Evolutionary conservation across 176 grass and related monocot species (phyloP).

Genomic region (Raddia distichophylla): DNA sequence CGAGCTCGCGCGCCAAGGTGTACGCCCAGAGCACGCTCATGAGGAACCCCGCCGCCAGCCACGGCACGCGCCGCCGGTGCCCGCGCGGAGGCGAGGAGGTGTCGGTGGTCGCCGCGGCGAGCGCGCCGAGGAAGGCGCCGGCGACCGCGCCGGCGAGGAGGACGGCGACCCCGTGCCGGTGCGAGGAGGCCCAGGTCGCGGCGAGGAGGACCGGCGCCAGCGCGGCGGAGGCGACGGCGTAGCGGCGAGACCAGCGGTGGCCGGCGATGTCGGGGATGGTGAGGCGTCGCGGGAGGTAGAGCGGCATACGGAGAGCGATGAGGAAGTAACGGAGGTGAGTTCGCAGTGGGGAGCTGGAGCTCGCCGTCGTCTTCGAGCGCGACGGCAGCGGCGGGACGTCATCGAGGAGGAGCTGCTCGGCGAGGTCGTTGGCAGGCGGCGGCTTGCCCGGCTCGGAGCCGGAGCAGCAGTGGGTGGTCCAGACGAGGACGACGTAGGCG

Average conservation of each 20-base stretch:
- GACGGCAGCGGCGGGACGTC: slow-evolving; percentile 31
- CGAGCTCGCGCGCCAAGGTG: slow-evolving; percentile 76
- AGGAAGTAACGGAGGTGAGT: slow-evolving; percentile 32
- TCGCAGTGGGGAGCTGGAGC: neutral
- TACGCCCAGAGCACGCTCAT: slow-evolving; percentile 95
- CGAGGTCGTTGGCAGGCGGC: slow-evolving; percentile 19
- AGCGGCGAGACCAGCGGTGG: slow-evolving; percentile 54
- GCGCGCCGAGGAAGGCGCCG: slow-evolving; percentile 26
- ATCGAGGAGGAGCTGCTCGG: slow-evolving; percentile 54
- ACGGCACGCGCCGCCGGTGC: slow-evolving; percentile 47
- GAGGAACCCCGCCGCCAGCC: slow-evolving; percentile 70
- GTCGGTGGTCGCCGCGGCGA: slow-evolving; percentile 49
- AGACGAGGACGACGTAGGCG: slow-evolving; percentile 71
- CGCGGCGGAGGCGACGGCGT: slow-evolving; percentile 55
- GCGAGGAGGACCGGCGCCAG: slow-evolving; percentile 65
- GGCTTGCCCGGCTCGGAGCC: slow-evolving; percentile 34
- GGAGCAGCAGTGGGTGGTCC: slow-evolving; percentile 69
- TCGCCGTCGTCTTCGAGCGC: slow-evolving; percentile 1
- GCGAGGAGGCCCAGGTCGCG: slow-evolving; percentile 47
- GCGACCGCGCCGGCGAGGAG: slow-evolving; percentile 28
- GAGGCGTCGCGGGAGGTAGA: slow-evolving; percentile 76
- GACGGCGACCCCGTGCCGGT: neutral
- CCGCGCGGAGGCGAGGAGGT: slow-evolving; percentile 21
- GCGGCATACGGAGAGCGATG: slow-evolving; percentile 54
- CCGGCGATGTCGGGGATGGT: slow-evolving; percentile 82